Base-by-base conservation (phyloP, 2,329 filamentous ascomycete species). In the Fusarium guadeloupense region DNA sequence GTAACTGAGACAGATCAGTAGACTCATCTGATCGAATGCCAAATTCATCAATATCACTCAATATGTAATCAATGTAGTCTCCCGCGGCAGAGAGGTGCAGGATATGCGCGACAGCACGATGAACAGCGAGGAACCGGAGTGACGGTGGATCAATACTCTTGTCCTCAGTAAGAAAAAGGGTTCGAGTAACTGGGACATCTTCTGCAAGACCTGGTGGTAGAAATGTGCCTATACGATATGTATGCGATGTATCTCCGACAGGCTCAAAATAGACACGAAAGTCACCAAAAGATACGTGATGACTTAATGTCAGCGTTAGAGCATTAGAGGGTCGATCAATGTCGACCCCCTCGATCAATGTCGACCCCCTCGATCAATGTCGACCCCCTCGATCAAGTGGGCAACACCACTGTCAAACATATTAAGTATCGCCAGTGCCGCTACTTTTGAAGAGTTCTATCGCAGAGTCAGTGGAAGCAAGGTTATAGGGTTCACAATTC, bases 351-450 rank as follows among this genome's bases (percentile, higher is more conserved):
- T 77, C 69, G 42, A 79, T 78, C n/a, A n/a, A n/a, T n/a, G n/a
- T n/a, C n/a, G n/a, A n/a, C n/a, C n/a, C n/a, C n/a, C n/a, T 41
- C 72, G 70, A 60, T 80, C 76, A 48, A 80, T 78, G 9, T 78
- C 69, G 23, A 58, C 47, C 42, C 76, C 76, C 37, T 77, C 69
- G 42, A 79, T 78, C 2, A 78, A 46, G 62, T 74, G 64, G 9
- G 67, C 66, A 30, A 74, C 66, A 21, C 71, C 73, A 26, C 43
- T 62, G 52, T 79, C 75, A 53, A 80, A 78, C 75, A 80, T 79
- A 23, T 78, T 76, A 3, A 79, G 71, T 33, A 80, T 73, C 16
- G 67, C 62, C 9, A 79, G 64, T 8, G 75, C 72, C 0, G 71
- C 68, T 67, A 73, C 53, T 57, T 74, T 74, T n/a, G 69, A 69